phyloP scores from a whole-genome alignment of 495 filamentous ascomycete species.

The Bacidia rubella region DNA sequence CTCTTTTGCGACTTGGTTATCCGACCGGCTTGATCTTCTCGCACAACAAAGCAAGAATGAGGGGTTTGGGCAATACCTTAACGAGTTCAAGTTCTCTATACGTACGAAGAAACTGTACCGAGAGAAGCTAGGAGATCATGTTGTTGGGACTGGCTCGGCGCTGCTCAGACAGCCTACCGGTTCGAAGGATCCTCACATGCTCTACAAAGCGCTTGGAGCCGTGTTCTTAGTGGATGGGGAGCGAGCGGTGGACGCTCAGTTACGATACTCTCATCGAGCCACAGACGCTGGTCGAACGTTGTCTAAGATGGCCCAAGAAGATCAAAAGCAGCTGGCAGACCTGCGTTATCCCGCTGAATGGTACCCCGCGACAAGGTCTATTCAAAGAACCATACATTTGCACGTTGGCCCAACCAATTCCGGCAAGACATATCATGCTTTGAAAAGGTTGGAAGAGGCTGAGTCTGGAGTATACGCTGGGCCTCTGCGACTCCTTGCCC shows the following conservation, averaged over 20 bases:
- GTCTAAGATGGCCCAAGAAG: conserved; percentile 33
- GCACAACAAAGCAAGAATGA: neutral
- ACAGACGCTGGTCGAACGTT: conserved; percentile 30
- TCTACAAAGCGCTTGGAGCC: conserved; percentile 32
- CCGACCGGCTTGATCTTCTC: conserved; percentile 6
- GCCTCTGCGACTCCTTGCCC: conserved; percentile 77
- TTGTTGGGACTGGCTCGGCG: neutral
- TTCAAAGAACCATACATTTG: conserved; percentile 74
- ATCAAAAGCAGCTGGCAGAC: conserved; percentile 59
- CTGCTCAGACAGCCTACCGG: conserved; percentile 9
- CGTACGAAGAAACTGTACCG: neutral
- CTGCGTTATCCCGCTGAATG: conserved; percentile 77
- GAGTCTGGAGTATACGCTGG: conserved; percentile 79
- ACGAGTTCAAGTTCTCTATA: neutral
- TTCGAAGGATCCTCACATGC: conserved; percentile 4
- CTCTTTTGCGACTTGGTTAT: conserved; percentile 1
- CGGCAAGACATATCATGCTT: conserved; percentile 91
- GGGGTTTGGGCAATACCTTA: conserved; percentile 2
- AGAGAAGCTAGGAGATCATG: neutral
- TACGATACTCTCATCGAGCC: conserved; percentile 47
- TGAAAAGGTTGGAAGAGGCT: conserved; percentile 69
- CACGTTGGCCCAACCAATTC: conserved; percentile 98
- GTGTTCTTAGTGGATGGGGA: conserved; percentile 39
- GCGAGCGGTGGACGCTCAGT: conserved; percentile 36
- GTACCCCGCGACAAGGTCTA: conserved; percentile 67